Evolutionary conservation across 2,329 filamentous ascomycete genomes (phyloP).

Genomic region (Penicillium hordei): DNA sequence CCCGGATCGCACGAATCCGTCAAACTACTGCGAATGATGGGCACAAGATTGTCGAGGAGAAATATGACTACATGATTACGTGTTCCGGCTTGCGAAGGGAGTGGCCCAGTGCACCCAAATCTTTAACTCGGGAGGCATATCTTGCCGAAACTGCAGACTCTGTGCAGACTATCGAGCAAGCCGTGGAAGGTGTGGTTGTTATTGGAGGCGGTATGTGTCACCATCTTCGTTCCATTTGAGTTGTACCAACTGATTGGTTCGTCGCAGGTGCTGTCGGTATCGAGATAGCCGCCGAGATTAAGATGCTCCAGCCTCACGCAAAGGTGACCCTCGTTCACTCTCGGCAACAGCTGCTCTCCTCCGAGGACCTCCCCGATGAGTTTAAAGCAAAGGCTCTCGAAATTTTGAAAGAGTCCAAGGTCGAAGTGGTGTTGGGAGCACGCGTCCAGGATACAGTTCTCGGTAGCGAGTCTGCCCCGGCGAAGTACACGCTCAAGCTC

Average conservation of each 20-base stretch:
- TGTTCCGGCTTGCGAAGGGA: constrained; percentile 66
- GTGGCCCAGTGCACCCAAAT: constrained; percentile 70
- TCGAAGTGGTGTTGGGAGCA: constrained; percentile 34
- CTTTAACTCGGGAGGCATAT: constrained; percentile 61
- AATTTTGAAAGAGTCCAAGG: constrained; percentile 59
- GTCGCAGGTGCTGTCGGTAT: constrained; percentile 67
- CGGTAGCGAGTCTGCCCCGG: background rate
- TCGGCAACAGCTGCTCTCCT: constrained; percentile 64
- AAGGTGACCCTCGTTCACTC: constrained; percentile 72
- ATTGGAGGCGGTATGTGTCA: constrained; percentile 48
- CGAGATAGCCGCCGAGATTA: constrained; percentile 75
- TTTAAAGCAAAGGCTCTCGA: constrained; percentile 63
- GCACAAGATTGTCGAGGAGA: constrained; percentile 4
- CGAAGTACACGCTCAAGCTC: constrained; percentile 52
- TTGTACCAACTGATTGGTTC: constrained; percentile 49
- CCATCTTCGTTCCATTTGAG: background rate
- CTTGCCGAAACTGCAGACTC: constrained; percentile 36
- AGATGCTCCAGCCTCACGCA: constrained; percentile 59
- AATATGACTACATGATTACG: constrained; percentile 64
- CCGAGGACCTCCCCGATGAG: constrained; percentile 66
- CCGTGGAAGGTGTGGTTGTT: constrained; percentile 48
- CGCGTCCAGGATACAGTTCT: constrained; percentile 5
- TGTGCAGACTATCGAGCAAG: constrained; percentile 3
- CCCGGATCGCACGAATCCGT: background rate
- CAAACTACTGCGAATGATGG: constrained; percentile 1